A percentile compares a stretch with the other conserved stretches of the same genome.
Evolutionary conservation across 2,329 filamentous ascomycete species (phyloP).

Genomic region (Rhynchosporium secalis): DNA sequence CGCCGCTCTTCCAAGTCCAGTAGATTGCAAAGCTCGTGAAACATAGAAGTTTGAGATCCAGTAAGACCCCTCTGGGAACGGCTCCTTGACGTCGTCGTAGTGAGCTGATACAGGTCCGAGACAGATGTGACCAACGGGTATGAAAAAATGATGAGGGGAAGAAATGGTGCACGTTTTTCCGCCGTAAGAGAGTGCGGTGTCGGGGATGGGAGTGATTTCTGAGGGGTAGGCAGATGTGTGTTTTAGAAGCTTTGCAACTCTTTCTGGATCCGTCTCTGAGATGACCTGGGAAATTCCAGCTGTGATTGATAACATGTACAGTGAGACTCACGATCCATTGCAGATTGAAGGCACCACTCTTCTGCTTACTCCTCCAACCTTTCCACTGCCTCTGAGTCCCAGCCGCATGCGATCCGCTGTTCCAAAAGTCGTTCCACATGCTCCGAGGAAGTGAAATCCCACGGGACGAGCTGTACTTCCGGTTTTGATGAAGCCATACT

Average conservation of each 20-base stretch:
- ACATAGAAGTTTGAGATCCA: conserved; percentile 34
- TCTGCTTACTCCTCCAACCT: conserved; percentile 27
- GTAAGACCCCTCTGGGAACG: conserved; percentile 26
- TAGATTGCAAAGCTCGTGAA: conserved; percentile 31
- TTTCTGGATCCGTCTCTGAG: conserved; percentile 22
- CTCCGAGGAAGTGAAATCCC: conserved; percentile 44
- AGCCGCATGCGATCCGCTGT: conserved; percentile 49
- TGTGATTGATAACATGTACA: background rate
- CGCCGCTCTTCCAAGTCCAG: conserved; percentile 31
- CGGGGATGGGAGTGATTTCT: conserved; percentile 26
- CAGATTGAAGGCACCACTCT: conserved; percentile 26
- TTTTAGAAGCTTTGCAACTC: conserved; percentile 23
- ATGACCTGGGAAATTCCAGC: conserved; percentile 27
- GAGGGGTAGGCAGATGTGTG: conserved; percentile 27
- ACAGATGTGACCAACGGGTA: conserved; percentile 35
- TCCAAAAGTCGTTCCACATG: conserved; percentile 45
- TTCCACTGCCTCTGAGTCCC: conserved; percentile 44
- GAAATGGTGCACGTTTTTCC: conserved; percentile 27
- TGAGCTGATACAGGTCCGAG: conserved; percentile 22
- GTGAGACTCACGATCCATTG: conserved; percentile 32
- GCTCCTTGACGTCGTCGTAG: conserved; percentile 16
- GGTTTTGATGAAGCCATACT: conserved; percentile 12
- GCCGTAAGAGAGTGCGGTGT: conserved; percentile 28
- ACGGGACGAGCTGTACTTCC: conserved; percentile 45
- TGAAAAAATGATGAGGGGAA: conserved; percentile 22